Evolutionary conservation across 1,139 yeast genomes (phyloP), one percentile per base, ranked within the genome.

Genomic region (Taphrina betulina): DNA sequence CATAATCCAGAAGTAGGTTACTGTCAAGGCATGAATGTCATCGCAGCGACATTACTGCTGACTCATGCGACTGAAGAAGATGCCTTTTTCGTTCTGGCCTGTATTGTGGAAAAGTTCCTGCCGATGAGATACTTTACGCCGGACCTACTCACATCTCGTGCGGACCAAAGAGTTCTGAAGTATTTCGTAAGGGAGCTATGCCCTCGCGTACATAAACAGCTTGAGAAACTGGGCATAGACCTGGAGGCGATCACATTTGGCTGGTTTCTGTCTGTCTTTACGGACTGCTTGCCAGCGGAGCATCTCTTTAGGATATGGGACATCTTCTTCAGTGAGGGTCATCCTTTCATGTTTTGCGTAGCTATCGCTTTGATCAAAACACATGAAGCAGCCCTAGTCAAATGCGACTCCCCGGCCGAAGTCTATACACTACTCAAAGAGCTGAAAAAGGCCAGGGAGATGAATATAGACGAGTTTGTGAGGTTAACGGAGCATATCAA

Each of bases 11-110:
- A 71, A 1, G 71, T 79, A 41, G 84, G 85, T 0, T 80, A 80
- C 63, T 78, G 80, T 57, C 85, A 80, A 63, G 85, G 85, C 0
- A 62, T 80, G 85, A 80, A 80, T 63, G 76, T 79, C 62, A 76
- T 80, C 24, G 77, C 78, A 3, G 85, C 82, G 0, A 78, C 77
- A 50, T 63, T 80, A 5, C 65, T 80, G 12, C 63, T 80, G 26
- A 75, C 77, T 1, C 74, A 68, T 60, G 70, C 75, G 2, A 69
- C 73, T 3, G 83, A 79, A 53, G 83, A 78, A 60, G 82, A 79
- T 57, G 75, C 81, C 2, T 80, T 79, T 60, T 79, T 83, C 82
- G 71, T 77, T 3, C 75, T 80, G 58, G 77, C 77, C 38, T 76
- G 77, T 3, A 63, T 80, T 31, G 69, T 77, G 20, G 81, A 78